Evolutionary conservation across 257 asterid genomes (phyloP).

Genomic region (Plantago elongata): DNA sequence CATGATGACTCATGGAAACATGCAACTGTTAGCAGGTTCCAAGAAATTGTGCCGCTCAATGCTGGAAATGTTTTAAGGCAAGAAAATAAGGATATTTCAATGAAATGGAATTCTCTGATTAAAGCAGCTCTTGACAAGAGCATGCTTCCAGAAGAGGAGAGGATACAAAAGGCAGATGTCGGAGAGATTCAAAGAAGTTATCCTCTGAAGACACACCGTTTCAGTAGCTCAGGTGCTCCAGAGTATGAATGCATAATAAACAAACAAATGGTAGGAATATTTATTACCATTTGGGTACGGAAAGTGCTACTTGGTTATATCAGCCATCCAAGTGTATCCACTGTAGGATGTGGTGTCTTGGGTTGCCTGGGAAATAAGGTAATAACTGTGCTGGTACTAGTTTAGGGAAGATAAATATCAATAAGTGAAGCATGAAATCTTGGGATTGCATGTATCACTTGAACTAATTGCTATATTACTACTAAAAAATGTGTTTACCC

Average conservation of each 20-base stretch:
- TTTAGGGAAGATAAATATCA: too few relatives aligned
- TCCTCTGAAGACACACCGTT: neutral
- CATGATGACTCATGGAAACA: neutral
- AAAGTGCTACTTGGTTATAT: conserved; percentile 36
- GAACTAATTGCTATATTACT: too few relatives aligned
- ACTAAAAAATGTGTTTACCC: too few relatives aligned
- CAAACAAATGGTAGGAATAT: conserved; percentile 66
- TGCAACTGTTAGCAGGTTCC: conserved; percentile 34
- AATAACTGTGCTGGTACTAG: neutral
- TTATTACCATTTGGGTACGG: conserved; percentile 61
- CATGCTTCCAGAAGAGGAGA: neutral
- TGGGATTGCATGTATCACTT: too few relatives aligned
- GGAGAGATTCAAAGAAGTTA: neutral
- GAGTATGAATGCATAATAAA: conserved; percentile 48
- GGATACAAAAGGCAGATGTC: neutral
- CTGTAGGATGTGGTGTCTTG: conserved; percentile 69
- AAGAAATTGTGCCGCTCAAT: conserved; percentile 63
- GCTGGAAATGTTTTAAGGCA: conserved; percentile 43
- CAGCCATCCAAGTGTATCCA: conserved; percentile 47
- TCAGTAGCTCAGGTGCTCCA: neutral
- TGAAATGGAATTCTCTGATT: conserved; percentile 54
- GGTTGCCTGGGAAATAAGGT: conserved; percentile 72
- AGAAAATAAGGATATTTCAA: conserved; percentile 31
- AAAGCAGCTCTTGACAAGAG: conserved; percentile 36
- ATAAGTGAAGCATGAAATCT: too few relatives aligned